Base-by-base conservation (phyloP, 1,139 yeast genomes). In the Debaryomyces sp. region DNA sequence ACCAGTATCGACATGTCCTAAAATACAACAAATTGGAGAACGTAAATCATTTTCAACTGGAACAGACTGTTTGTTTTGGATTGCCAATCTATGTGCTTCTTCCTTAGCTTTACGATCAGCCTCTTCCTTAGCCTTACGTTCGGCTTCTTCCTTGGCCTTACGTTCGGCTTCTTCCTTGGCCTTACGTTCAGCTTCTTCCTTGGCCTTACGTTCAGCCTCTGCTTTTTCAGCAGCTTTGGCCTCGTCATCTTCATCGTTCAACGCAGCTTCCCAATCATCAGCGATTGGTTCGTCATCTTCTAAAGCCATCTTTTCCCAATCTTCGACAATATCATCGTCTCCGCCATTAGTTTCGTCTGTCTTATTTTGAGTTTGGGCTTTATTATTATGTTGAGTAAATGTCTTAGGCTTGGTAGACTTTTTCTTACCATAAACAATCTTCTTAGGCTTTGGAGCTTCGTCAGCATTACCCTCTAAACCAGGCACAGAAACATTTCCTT, bases 1-100 rank as follows among this genome's bases (percentile, higher is more conserved):
- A 85, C 99, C 99, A 50, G 99, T 94, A 80, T 94, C 99, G 70
- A 94, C 99, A 77, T 94, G 99, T 67, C 99, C 99, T 71, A 94
- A 82, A 64, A 94, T 95, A 87, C 97, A 92, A 71, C 99, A 94
- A 67, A 94, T 94, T 56, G 99, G 99, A 52, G 99, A 95, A 73
- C 99, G 96, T 64, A 94, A 75, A 61, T 94, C 80, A 50, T 67
- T 70, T 35, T 71, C 76, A 5, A 61, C 47, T 5, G 66, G 52
- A 27, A 61, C 48, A 10, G 58, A 47, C 12, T 58, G 48, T 41
- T 58, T 56, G 46, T 62, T 62, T 30, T 61, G 61, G 13, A 52
- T 56, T 15, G 59, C 63, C 23, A 51, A 56, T 24, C 49, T 54
- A 42, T 44, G 51, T 5, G 55, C 61, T 34, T 59, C 63, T 23